Evolutionary conservation across 73 alveolate genomes (phyloP).

Genomic region (Breviolum minutum): DNA sequence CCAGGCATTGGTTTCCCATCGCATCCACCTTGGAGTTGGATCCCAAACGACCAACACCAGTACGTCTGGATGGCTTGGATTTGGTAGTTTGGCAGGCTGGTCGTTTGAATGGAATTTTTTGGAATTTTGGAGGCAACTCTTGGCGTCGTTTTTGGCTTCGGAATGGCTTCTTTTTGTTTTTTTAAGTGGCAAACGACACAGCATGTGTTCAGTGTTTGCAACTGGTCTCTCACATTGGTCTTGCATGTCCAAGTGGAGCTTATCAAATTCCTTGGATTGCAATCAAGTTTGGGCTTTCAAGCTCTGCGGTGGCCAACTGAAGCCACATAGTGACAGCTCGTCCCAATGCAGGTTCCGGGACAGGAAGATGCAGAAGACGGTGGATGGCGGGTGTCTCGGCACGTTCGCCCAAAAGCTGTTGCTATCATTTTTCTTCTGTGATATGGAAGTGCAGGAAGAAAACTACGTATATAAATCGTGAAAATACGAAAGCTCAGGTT

Average conservation of each 20-base stretch:
- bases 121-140: background rate
- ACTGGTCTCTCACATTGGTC: background rate
- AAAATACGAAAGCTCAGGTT: no score
- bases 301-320: no score
- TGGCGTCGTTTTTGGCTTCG: no score
- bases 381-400: constrained; percentile 10
- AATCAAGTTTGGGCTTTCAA: background rate
- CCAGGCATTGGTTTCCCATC: constrained; percentile 87
- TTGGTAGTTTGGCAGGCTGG: constrained; percentile 72
- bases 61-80: constrained; percentile 86
- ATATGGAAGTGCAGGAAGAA: no score
- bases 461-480: no score
- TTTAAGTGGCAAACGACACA: no score
- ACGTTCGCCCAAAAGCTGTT: no score
- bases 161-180: no score
- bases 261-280: background rate
- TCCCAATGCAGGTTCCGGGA: constrained; percentile 19
- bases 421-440: no score
- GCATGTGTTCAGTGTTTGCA: background rate
- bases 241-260: no score
- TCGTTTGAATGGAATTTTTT: background rate
- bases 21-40: constrained; percentile 90
- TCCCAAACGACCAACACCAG: constrained; percentile 91
- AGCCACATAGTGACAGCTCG: no score
- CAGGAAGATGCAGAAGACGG: constrained; percentile 41